Evolutionary conservation across 2,329 filamentous ascomycete genomes (phyloP).

Genomic region (Trichophyton verrucosum): DNA sequence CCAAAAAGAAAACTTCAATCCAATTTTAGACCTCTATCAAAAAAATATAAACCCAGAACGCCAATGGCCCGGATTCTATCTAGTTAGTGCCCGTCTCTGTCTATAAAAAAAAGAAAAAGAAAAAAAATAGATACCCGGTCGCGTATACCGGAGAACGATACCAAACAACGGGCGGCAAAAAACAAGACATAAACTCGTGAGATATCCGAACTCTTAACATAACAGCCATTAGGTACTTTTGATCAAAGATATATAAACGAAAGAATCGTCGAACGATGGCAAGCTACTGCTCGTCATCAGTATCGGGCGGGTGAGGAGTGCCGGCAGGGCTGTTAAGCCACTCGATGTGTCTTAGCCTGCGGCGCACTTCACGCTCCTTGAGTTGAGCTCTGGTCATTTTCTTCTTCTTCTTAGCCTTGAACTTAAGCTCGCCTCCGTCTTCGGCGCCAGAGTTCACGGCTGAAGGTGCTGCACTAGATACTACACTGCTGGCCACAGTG

Average conservation of each 20-base stretch:
- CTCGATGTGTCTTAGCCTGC: constrained; percentile 69
- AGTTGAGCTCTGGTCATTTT: constrained; percentile 95
- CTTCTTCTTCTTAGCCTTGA: constrained; percentile 85
- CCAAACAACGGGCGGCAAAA: not conserved
- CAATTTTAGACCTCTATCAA: not conserved
- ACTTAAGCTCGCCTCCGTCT: constrained; percentile 65
- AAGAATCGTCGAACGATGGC: not conserved
- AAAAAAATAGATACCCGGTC: not conserved
- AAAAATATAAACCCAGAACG: not conserved
- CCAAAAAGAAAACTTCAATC: not conserved
- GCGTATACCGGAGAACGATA: not conserved
- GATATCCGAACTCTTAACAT: constrained; percentile 1
- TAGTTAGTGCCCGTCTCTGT: not conserved
- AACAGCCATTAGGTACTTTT: constrained; percentile 8
- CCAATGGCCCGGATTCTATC: not conserved
- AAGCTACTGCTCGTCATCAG: constrained; percentile 54
- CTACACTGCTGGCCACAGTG: constrained; percentile 47
- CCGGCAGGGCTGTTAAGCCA: constrained; percentile 77
- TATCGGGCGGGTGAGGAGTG: constrained; percentile 63
- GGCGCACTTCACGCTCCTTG: constrained; percentile 82
- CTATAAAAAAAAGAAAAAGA: not conserved
- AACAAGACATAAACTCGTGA: constrained; percentile 1
- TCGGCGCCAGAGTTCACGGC: constrained; percentile 74
- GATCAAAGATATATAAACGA: not conserved
- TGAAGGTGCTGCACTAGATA: constrained; percentile 47